These are phyloP conservation scores for Aspergillus incahuasiensis DNA, from an alignment of 495 filamentous ascomycete genomes.

Conservation along the genomic window DNA sequence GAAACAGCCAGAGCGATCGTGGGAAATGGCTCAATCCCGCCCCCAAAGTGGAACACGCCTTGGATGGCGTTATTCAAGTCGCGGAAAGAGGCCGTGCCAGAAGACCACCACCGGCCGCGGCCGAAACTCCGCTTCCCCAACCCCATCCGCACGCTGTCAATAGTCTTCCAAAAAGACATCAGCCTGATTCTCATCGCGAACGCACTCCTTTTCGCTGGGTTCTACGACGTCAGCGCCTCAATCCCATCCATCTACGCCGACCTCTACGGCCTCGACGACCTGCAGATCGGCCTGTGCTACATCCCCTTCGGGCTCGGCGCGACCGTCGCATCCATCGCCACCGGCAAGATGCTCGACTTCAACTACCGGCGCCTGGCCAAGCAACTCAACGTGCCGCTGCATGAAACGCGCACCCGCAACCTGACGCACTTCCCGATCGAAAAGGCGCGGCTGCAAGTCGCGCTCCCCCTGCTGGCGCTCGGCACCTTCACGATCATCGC, in stretches of 20 bases:
- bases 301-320: constrained; percentile 48
- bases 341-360: constrained; percentile 68
- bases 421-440: constrained; percentile 60
- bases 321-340: constrained; percentile 79
- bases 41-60: constrained; percentile 7
- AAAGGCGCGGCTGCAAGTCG: constrained; percentile 53
- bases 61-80: not conserved
- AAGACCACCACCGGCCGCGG: not conserved
- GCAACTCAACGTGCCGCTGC: constrained; percentile 39
- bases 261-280: constrained; percentile 43
- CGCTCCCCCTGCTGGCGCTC: constrained; percentile 36
- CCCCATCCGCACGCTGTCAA: constrained; percentile 61
- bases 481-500: constrained; percentile 33
- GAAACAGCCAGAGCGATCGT: constrained; percentile 46
- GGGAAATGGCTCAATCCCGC: constrained; percentile 34
- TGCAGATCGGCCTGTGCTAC: constrained; percentile 48
- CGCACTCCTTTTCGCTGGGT: constrained; percentile 44
- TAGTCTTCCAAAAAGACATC: constrained; percentile 54
- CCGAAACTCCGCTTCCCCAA: constrained; percentile 61
- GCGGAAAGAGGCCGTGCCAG: not conserved
- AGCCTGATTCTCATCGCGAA: constrained; percentile 40
- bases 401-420: constrained; percentile 49
- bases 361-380: constrained; percentile 44
- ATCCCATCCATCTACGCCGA: constrained; percentile 40
- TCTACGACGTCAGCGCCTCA: constrained; percentile 35